Evolutionary conservation across 2,329 filamentous ascomycete species (phyloP).

Genomic region (Fusarium sp.): DNA sequence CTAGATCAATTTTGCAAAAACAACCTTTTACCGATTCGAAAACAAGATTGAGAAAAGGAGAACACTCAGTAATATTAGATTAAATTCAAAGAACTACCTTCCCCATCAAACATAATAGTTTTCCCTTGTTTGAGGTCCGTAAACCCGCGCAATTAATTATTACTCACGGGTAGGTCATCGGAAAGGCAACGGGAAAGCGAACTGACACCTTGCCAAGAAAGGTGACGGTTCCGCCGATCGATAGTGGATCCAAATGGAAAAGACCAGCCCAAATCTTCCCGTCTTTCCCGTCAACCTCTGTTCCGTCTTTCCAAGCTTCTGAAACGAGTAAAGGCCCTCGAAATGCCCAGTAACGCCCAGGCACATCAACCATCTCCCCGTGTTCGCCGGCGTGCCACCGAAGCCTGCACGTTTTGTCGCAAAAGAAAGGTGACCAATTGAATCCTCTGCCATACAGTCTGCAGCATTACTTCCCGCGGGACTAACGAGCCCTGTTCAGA

Average conservation of each 20-base stretch:
- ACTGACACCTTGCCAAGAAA: slow-evolving; percentile 1
- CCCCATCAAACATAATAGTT: too few relatives aligned
- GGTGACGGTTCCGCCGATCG: slow-evolving; percentile 16
- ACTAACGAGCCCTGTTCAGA: slow-evolving; percentile 51
- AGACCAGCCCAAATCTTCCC: background rate
- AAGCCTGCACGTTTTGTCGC: slow-evolving; percentile 53
- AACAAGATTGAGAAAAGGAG: too few relatives aligned
- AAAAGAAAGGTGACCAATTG: slow-evolving; percentile 48
- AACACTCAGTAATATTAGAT: too few relatives aligned
- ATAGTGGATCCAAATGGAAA: slow-evolving; percentile 23
- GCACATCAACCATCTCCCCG: slow-evolving; percentile 17
- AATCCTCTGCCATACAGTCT: too few relatives aligned
- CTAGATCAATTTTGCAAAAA: too few relatives aligned
- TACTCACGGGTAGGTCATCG: background rate
- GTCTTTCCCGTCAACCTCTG: background rate
- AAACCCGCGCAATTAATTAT: background rate
- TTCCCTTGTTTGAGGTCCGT: too few relatives aligned
- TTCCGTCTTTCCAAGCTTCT: slow-evolving; percentile 19
- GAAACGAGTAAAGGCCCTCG: background rate
- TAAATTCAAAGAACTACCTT: too few relatives aligned
- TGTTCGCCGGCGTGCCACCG: slow-evolving; percentile 48
- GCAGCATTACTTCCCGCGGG: slow-evolving; percentile 14
- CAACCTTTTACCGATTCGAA: too few relatives aligned
- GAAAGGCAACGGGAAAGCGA: background rate
- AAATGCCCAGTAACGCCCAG: slow-evolving; percentile 23